Base-by-base conservation (phyloP, 495 filamentous ascomycete genomes). In the Aspergillus incahuasiensis region DNA sequence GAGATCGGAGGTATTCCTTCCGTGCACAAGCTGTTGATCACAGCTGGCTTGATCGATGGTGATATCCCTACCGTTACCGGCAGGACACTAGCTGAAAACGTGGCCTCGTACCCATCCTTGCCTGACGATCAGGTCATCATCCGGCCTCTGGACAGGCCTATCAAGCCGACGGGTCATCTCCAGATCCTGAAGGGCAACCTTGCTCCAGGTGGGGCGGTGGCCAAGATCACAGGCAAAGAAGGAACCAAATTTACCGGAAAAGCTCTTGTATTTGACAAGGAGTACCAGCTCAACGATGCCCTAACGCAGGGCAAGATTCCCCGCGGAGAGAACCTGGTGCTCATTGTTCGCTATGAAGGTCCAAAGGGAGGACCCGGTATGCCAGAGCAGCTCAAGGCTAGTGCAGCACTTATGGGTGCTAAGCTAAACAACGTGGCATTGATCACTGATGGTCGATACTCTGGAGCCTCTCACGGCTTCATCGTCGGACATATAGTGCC, bases 191-290 rank as follows among this genome's bases (percentile, higher is more conserved):
- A 81, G 46, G 94, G 94, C 35, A 97, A 97, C 71, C 82, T 98
- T 35, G 88, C 92, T 2, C 94, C 94, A 0, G 88, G 87, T 32
- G 94, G 94, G 32, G 87, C 94, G 8, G 94, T 98, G 3, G 92
- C 94, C 56, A 98, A 98, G 75, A 98, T 98, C 68, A 98, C 94
- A 0, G 94, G 94, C 18, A 97, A 96, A 68, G 94, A 98, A 71
- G 94, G 94, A 5, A 76, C 86, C 13, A 69, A 70, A 6, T 98
- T 98, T 71, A 86, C 80, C 0, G 94, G 94, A 46, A 83, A 84
- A 53, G 94, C 89, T 15, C 78, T 83, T 18, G 90, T 96, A n/a
- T 98, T 96, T 71, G 75, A 98, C 69, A 95, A 96, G 68, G 94
- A 97, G 64, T 72, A 80, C 50, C 77, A 83, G 56, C 85, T 98